A percentile compares a stretch with the other conserved stretches of the same genome.
phyloP scores from a whole-genome alignment of 768 basidiomycete genomes.

The Amyloporia xantha region DNA sequence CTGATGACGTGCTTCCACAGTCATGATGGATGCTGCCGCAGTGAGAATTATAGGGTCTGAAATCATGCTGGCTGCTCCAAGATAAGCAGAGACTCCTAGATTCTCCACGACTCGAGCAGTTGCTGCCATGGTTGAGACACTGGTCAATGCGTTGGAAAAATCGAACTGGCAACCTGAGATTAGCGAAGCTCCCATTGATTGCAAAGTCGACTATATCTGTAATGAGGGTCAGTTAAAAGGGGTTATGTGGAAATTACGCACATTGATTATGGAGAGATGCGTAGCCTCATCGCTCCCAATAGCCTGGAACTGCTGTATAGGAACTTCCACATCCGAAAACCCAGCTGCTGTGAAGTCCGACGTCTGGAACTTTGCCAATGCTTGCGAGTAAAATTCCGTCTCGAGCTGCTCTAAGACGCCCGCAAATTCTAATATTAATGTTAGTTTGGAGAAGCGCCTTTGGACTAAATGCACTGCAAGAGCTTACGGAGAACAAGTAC shows the following conservation, averaged over 20 bases:
- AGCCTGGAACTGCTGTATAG: slow-evolving; percentile 52
- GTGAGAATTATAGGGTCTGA: slow-evolving; percentile 52
- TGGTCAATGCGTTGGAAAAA: slow-evolving; percentile 53
- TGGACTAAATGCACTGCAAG: neutral
- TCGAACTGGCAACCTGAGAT: slow-evolving; percentile 60
- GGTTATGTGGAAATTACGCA: slow-evolving; percentile 15
- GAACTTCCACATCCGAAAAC: slow-evolving; percentile 45
- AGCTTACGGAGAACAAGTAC: slow-evolving; percentile 56
- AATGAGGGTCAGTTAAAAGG: slow-evolving; percentile 1
- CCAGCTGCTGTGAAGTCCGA: slow-evolving; percentile 62
- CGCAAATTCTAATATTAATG: slow-evolving; percentile 52
- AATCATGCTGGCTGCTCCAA: slow-evolving; percentile 63
- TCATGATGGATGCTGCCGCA: slow-evolving; percentile 67
- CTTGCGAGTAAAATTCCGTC: slow-evolving; percentile 60
- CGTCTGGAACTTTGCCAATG: slow-evolving; percentile 54
- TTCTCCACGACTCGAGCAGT: slow-evolving; percentile 71
- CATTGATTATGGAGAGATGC: slow-evolving; percentile 52
- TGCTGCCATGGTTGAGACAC: slow-evolving; percentile 64
- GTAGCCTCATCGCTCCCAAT: slow-evolving; percentile 59
- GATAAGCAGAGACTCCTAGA: slow-evolving; percentile 71
- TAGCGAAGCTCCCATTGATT: slow-evolving; percentile 46
- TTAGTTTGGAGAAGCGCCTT: neutral
- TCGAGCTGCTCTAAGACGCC: slow-evolving; percentile 72
- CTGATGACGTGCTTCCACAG: slow-evolving; percentile 80
- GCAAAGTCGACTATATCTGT: slow-evolving; percentile 36